Conservation (phyloP, 768 basidiomycete species). For the Cantharellus cinnabarinus region DNA sequence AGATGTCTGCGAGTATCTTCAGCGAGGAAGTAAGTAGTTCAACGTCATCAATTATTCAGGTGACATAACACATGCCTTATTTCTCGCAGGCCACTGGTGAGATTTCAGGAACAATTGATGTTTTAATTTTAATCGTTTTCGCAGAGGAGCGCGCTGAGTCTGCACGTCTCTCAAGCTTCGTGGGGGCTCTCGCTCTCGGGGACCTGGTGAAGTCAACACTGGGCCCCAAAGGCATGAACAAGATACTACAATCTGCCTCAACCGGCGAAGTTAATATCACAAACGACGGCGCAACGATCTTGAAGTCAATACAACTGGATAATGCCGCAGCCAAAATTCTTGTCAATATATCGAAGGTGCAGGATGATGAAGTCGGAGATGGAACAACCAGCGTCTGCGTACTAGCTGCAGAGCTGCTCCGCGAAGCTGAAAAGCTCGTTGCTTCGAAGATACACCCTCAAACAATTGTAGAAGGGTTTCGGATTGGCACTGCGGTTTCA, state of each 20-base stretch:
- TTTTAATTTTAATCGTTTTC: neutral
- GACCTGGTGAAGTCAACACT: conserved; percentile 98
- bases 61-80: too few relatives aligned
- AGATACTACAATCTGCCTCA: conserved; percentile 84
- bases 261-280: conserved; percentile 90
- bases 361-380: conserved; percentile 97
- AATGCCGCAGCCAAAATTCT: conserved; percentile 98
- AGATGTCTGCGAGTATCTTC: conserved; percentile 55
- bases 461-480: conserved; percentile 91
- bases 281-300: conserved; percentile 96
- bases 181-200: conserved; percentile 90
- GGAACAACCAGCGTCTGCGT: conserved; percentile 87
- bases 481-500: conserved; percentile 74
- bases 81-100: too few relatives aligned
- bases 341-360: conserved; percentile 99
- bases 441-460: conserved; percentile 89
- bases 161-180: conserved; percentile 93
- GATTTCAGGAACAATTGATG: too few relatives aligned
- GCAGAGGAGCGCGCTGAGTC: conserved; percentile 84
- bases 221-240: conserved; percentile 99
- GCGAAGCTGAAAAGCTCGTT: conserved; percentile 92
- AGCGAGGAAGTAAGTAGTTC: conserved; percentile 29
- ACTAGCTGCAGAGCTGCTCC: conserved; percentile 69
- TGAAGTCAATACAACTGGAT: conserved; percentile 92
- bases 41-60: too few relatives aligned